A percentile compares a stretch with the other conserved stretches of the same genome.
Conservation (phyloP, 2,329 filamentous ascomycete species). For the Fusarium sp. region DNA sequence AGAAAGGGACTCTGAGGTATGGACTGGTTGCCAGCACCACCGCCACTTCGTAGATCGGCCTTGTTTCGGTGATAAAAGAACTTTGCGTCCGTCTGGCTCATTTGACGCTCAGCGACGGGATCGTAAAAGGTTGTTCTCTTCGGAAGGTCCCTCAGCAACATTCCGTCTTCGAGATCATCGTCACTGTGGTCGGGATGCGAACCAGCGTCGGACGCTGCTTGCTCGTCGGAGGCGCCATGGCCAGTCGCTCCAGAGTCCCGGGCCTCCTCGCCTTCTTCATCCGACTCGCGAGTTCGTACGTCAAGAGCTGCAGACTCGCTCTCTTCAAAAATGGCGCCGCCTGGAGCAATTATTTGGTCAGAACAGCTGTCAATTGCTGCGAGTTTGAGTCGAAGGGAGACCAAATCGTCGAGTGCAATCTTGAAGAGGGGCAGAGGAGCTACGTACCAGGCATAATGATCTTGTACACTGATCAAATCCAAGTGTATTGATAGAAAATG, state of each 20-base stretch:
- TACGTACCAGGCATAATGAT: conserved; percentile 42
- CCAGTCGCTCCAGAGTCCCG: conserved; percentile 39
- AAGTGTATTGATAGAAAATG: neutral
- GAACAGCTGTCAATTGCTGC: conserved; percentile 10
- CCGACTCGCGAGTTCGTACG: conserved; percentile 46
- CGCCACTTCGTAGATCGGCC: conserved; percentile 62
- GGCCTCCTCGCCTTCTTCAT: conserved; percentile 47
- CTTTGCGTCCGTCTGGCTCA: conserved; percentile 94
- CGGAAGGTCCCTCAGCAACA: conserved; percentile 71
- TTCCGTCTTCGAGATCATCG: conserved; percentile 61
- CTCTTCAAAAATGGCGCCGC: conserved; percentile 31
- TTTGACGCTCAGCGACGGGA: conserved; percentile 90
- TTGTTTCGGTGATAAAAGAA: conserved; percentile 94
- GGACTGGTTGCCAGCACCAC: conserved; percentile 54
- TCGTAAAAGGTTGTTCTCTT: conserved; percentile 90
- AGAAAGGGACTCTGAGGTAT: conserved; percentile 62
- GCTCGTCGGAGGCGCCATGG: conserved; percentile 39
- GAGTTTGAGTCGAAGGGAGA: neutral
- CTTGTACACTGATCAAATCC: neutral
- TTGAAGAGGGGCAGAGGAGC: conserved; percentile 25
- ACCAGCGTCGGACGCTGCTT: conserved; percentile 34
- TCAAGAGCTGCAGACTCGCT: conserved; percentile 39
- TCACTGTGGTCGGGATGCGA: conserved; percentile 38
- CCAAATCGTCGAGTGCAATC: neutral
- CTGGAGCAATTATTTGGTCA: conserved; percentile 25